A percentile compares a stretch with the other conserved stretches of the same genome.
Evolutionary conservation across 1,284 basidiomycete genomes (phyloP).

Genomic region (Calocybe gambosa): DNA sequence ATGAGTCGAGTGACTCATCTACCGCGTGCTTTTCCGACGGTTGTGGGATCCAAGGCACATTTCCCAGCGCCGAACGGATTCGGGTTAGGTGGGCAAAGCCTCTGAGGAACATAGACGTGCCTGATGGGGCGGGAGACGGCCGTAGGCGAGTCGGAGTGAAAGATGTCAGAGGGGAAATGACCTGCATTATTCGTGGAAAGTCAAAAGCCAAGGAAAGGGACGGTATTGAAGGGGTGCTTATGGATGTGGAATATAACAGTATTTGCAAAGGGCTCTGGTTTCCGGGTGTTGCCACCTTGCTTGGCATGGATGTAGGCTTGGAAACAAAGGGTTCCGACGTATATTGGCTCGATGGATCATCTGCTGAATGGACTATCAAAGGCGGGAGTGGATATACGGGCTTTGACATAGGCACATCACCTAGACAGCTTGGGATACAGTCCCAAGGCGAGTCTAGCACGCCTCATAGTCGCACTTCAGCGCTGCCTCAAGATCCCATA

Average conservation of each 20-base stretch:
- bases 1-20: slow-evolving; percentile 73
- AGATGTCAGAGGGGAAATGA: slow-evolving; percentile 60
- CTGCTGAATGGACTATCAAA: slow-evolving; percentile 51
- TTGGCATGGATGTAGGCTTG: slow-evolving; percentile 71
- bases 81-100: slow-evolving; percentile 74
- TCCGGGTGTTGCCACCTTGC: slow-evolving; percentile 71
- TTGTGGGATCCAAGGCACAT: slow-evolving; percentile 68
- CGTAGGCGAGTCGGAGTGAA: slow-evolving; percentile 62
- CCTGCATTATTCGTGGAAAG: slow-evolving; percentile 50
- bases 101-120: slow-evolving; percentile 40
- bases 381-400: slow-evolving; percentile 66
- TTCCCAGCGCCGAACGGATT: slow-evolving; percentile 68
- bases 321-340: slow-evolving; percentile 63
- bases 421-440: slow-evolving; percentile 19
- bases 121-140: slow-evolving; percentile 38
- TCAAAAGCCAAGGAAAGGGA: slow-evolving; percentile 30
- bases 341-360: slow-evolving; percentile 49
- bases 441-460: slow-evolving; percentile 40
- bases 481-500: slow-evolving; percentile 11
- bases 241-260: slow-evolving; percentile 66
- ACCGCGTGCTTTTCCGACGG: slow-evolving; percentile 50
- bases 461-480: slow-evolving; percentile 20
- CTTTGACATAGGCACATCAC: slow-evolving; percentile 44
- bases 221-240: slow-evolving; percentile 52
- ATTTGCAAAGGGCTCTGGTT: slow-evolving; percentile 72